Base-by-base conservation (phyloP, 2,329 filamentous ascomycete species). In the Ceratocystis alfenasii region DNA sequence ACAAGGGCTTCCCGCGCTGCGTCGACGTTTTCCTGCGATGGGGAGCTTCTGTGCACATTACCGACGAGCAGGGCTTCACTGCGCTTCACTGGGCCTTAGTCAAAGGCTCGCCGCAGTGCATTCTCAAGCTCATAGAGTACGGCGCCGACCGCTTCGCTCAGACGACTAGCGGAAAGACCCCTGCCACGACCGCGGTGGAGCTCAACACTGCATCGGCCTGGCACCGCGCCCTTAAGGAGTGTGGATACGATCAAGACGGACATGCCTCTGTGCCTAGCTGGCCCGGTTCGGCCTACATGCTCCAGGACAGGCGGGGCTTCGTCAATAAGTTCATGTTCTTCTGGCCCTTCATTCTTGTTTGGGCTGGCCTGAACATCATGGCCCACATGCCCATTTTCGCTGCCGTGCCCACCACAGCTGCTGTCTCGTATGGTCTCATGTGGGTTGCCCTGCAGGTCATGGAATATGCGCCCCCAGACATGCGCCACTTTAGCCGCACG, bases 1-100 rank as follows among this genome's bases (percentile, higher is more conserved):
- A 99, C 79, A 99, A 99, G 76, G 94, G 95, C 45, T 96, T 87
- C 74, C 90, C 93, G 0, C 86, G 88, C 60, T 95, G 90, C 71
- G 93, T 97, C 61, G 94, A 97, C 73, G 76, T 97, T 55, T 93
- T 96, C 70, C 78, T 99, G 67, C 86, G 91, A 70, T 99, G 94
- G 91, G 95, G 94, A 64, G 94, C 94, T 46, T 94, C 91, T 73
- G 90, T 96, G 7, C 90, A 95, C 75, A 87, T 90, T 44, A 85
- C 83, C 36, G 94, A 99, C 72, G 91, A 96, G 73, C 88, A 92
- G 70, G 93, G 93, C 33, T 94, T 97, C 74, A 96, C 93, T 0
- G 91, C 94, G 3, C 78, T 99, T 70, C 94, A 99, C 74, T 99
- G 94, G 94, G 92, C 91, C 0, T 79, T 99, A 60, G 94, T 99